phyloP scores from a whole-genome alignment of 148 eudicot species.

The Fagopyrum homotropicum region DNA sequence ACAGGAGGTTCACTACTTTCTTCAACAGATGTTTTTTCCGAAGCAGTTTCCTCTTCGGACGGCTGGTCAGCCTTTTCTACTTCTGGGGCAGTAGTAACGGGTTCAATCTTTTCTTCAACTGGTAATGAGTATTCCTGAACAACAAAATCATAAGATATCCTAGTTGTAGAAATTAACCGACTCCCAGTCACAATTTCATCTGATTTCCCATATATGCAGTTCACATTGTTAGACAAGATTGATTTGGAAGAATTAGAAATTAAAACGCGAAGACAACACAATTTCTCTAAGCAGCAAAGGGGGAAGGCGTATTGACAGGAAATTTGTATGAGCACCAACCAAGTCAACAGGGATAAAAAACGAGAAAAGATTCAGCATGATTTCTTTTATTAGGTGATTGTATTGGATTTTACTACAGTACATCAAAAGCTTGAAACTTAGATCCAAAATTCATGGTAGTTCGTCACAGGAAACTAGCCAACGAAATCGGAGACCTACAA shows the following conservation, averaged over 20 bases:
- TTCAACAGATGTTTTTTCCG: slow-evolving; percentile 4
- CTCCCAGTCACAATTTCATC: not conserved
- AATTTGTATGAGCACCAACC: not conserved
- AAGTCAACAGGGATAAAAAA: not conserved
- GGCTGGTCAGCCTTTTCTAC: slow-evolving; percentile 33
- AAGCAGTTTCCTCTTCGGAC: not conserved
- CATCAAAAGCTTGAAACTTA: not conserved
- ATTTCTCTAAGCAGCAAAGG: not conserved
- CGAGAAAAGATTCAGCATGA: not conserved
- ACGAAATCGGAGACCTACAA: not conserved
- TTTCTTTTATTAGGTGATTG: not conserved
- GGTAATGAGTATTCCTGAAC: slow-evolving; percentile 33
- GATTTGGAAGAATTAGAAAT: not conserved
- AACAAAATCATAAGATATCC: not conserved
- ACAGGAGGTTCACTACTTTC: slow-evolving; percentile 14
- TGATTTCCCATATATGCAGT: not conserved
- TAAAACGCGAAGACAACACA: not conserved
- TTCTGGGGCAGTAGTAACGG: slow-evolving; percentile 19
- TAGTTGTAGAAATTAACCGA: not conserved
- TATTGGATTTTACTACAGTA: not conserved
- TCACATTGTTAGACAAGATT: not conserved
- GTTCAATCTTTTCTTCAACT: slow-evolving; percentile 23
- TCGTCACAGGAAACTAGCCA: not conserved
- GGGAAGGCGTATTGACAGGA: not conserved
- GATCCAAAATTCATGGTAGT: not conserved